Evolutionary conservation across 306 rosid genomes (phyloP).

Genomic region (Prosopis cineraria): DNA sequence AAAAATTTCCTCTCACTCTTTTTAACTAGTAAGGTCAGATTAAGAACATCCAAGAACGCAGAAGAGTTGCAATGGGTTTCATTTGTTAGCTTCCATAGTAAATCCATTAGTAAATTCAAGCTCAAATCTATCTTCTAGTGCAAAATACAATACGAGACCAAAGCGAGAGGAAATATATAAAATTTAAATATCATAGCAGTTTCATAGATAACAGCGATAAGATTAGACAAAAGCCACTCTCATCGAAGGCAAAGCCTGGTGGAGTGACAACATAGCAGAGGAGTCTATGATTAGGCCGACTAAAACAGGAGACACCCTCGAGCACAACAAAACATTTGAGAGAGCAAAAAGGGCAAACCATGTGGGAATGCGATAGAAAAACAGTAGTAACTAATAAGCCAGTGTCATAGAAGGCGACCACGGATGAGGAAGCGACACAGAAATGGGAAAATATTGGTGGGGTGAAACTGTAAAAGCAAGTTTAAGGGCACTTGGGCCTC

Average conservation of each 20-base stretch:
- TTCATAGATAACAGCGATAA: constrained; percentile 4
- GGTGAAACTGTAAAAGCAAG: neutral
- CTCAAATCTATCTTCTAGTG: too few species aligned
- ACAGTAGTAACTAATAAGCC: neutral
- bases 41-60: neutral
- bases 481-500: constrained; percentile 93
- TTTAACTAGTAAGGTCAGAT: neutral
- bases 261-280: constrained; percentile 28
- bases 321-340: neutral
- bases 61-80: neutral
- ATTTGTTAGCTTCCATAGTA: neutral
- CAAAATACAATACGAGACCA: neutral
- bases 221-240: constrained; percentile 36
- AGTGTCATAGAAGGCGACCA: neutral
- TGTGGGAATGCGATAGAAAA: neutral
- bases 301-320: neutral
- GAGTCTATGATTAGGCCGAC: neutral
- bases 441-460: neutral
- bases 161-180: neutral
- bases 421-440: neutral
- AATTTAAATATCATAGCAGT: neutral
- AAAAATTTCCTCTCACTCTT: neutral
- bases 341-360: neutral
- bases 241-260: constrained; percentile 14
- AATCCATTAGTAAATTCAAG: neutral